Evolutionary conservation across 2,329 filamentous ascomycete species (phyloP), one percentile per base, ranked within the genome.

Genomic region (Paraconiothyrium sp.): DNA sequence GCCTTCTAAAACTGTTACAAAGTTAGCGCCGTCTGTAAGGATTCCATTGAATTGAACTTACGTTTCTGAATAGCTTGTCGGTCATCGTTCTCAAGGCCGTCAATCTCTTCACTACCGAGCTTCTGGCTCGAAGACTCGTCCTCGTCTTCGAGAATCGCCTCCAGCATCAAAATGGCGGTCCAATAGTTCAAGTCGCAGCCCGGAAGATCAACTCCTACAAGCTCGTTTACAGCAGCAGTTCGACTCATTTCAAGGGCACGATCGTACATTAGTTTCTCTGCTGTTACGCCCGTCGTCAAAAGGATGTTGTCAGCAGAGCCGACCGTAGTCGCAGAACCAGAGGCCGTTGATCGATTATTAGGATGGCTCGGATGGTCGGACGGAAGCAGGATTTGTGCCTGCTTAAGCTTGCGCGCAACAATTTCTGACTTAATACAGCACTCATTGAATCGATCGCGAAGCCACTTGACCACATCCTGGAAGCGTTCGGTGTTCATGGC

Each of bases 191-290:
- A 89, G 74, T 98, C 94, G 75, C 94, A 98, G 16, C 93, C 93
- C 0, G 84, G 81, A 27, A 98, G 83, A 77, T 98, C 94, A 65
- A 95, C 92, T 60, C 94, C 93, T 1, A 95, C 93, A 54, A 99
- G 91, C 80, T 99, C 95, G 71, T 97, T 96, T 74, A 98, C 95
- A 8, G 95, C 95, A 8, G 95, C 94, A 4, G 92, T 89, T 56
- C 93, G 89, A 76, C 93, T 97, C 95, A 99, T 98, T 77, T 99
- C 95, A 24, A 98, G 83, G 0, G 95, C 95, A 50, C 95, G 92
- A 70, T 99, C 95, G 76, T 97, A 99, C 93, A 99, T 97, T 49
- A 99, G 84, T 80, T 94, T 97, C 81, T 98, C 95, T 0, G 95
- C 95, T 24, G 93, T 97, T 59, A 97, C 89, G 1, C 94, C 95